These are phyloP conservation scores for Dioszegia crocea DNA, from an alignment of 768 basidiomycete species.

Conservation along the genomic window DNA sequence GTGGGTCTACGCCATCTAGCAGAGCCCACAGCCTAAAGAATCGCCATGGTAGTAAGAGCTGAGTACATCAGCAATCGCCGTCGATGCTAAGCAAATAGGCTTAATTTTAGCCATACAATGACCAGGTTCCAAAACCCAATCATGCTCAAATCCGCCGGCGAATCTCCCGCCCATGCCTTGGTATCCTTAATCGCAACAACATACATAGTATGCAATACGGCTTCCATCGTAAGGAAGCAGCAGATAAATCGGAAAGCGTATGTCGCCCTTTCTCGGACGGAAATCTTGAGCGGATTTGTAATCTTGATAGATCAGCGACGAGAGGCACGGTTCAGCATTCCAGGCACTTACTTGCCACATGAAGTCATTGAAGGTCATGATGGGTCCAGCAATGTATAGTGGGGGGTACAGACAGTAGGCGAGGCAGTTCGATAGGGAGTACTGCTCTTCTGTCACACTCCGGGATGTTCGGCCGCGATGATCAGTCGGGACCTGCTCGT, in stretches of 20 bases:
- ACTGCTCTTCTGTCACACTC: conserved; percentile 59
- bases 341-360: conserved; percentile 72
- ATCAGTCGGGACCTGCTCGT: conserved; percentile 17
- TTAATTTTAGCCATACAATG: conserved; percentile 91
- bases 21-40: conserved; percentile 96
- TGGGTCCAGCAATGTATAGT: conserved; percentile 91
- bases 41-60: conserved; percentile 92
- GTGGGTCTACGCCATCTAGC: conserved; percentile 79
- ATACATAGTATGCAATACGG: conserved; percentile 89
- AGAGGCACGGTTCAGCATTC: neutral
- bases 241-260: conserved; percentile 70
- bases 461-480: conserved; percentile 63
- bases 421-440: conserved; percentile 69
- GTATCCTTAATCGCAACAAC: conserved; percentile 90
- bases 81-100: conserved; percentile 14
- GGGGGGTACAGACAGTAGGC: conserved; percentile 88
- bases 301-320: conserved; percentile 52
- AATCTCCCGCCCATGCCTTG: conserved; percentile 64
- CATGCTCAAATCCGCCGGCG: conserved; percentile 77
- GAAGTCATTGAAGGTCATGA: conserved; percentile 94
- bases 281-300: conserved; percentile 58
- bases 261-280: conserved; percentile 50
- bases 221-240: conserved; percentile 79
- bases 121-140: conserved; percentile 97
- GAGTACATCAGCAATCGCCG: conserved; percentile 11